A percentile compares a stretch with the other conserved stretches of the same genome.
phyloP scores from a whole-genome alignment of 139 green algal genomes.

The Coelastrella sp. region DNA sequence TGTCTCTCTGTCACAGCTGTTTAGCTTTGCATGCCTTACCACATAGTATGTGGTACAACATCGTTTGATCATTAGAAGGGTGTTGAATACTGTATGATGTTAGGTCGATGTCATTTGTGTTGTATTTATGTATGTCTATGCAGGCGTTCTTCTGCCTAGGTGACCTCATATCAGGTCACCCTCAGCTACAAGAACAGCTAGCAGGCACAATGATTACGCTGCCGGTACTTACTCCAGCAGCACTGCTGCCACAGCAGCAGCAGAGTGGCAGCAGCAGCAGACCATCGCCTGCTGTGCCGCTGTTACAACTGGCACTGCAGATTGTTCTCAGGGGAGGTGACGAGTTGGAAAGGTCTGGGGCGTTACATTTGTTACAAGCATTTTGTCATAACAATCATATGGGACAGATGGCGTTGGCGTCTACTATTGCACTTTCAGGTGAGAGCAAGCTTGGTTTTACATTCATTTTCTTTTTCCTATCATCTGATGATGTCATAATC shows the following conservation, averaged over 20 bases:
- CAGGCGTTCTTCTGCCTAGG: conserved; percentile 15
- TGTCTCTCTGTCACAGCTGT: no score
- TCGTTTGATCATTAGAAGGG: no score
- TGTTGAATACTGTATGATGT: no score
- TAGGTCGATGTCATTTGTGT: no score
- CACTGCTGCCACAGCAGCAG: conserved; percentile 10
- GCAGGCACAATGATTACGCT: conserved; percentile 37
- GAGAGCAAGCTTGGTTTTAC: no score
- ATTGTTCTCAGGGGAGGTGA: conserved; percentile 48
- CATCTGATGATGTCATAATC: background rate
- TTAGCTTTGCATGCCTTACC: no score
- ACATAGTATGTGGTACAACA: no score
- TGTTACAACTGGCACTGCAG: conserved; percentile 35
- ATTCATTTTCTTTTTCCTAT: background rate
- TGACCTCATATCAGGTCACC: background rate
- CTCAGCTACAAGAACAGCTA: conserved; percentile 57
- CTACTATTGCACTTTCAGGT: conserved; percentile 24
- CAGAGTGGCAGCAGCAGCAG: conserved; percentile 52
- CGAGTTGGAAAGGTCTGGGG: conserved; percentile 49
- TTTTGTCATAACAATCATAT: conserved; percentile 63
- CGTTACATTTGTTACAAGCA: conserved; percentile 51
- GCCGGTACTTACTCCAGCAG: no score
- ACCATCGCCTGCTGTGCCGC: background rate
- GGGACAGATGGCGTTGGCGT: conserved; percentile 55
- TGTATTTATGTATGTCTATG: background rate